These are phyloP conservation scores for Podospora fimiseda DNA, from an alignment of 495 filamentous ascomycete species.

Conservation along the genomic window DNA sequence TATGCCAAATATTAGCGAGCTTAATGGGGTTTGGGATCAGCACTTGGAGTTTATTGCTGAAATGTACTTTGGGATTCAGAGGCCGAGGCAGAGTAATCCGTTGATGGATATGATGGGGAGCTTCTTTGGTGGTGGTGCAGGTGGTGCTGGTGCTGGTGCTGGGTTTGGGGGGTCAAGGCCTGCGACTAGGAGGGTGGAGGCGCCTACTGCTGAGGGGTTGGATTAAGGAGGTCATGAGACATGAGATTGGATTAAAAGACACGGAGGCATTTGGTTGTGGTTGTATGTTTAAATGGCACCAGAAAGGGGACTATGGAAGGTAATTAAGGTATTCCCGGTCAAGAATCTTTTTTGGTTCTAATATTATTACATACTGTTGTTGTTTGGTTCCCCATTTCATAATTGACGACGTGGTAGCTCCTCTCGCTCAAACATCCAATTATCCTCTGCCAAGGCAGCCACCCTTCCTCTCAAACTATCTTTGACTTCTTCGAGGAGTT, in stretches of 20 bases:
- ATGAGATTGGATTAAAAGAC: not conserved
- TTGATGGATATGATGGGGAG: conserved; percentile 96
- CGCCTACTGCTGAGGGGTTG: conserved; percentile 47
- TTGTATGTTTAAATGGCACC: too few relatives aligned
- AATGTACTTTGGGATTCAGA: conserved; percentile 95
- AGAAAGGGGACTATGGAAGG: too few relatives aligned
- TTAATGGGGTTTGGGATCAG: conserved; percentile 68
- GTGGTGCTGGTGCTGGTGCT: not conserved
- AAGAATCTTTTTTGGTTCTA: not conserved
- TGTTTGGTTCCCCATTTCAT: conserved; percentile 2
- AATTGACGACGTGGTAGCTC: conserved; percentile 35
- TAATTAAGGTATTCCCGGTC: too few relatives aligned
- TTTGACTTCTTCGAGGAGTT: conserved; percentile 64
- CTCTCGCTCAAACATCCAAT: conserved; percentile 87
- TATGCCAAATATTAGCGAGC: conserved; percentile 64
- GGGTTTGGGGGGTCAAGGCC: conserved; percentile 20
- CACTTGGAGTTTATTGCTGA: conserved; percentile 81
- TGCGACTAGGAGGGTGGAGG: conserved; percentile 38
- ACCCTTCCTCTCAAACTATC: conserved; percentile 67
- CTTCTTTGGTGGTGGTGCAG: conserved; percentile 68
- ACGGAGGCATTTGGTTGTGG: too few relatives aligned
- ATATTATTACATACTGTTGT: not conserved
- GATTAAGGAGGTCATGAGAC: conserved; percentile 30
- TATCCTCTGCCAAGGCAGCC: conserved; percentile 69
- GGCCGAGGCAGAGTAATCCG: conserved; percentile 80